phyloP scores from a whole-genome alignment of 2,329 filamentous ascomycete species.

The Fusarium sp. region DNA sequence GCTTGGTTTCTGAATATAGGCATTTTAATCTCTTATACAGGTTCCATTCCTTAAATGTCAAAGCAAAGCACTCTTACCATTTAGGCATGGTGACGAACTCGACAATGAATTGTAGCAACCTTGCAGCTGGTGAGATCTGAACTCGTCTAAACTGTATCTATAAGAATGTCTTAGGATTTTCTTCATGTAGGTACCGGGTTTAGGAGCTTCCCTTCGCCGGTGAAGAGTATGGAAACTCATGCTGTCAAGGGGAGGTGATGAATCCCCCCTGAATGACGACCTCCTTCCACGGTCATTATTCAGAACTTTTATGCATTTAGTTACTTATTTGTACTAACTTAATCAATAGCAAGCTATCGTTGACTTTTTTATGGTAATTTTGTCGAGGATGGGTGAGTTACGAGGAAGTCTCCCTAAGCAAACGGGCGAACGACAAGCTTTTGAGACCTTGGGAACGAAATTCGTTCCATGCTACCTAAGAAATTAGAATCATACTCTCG shows the following conservation, averaged over 20 bases:
- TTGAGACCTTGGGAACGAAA: not conserved
- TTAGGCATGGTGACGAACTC: not conserved
- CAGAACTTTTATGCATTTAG: too few relatives aligned
- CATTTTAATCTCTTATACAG: not conserved
- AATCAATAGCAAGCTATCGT: not conserved
- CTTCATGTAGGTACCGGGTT: not conserved
- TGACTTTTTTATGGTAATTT: too few relatives aligned
- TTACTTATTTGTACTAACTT: not conserved
- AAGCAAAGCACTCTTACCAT: not conserved
- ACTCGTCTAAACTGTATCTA: not conserved
- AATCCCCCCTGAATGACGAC: not conserved
- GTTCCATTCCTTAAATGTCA: not conserved
- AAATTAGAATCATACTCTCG: too few relatives aligned
- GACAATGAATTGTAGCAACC: not conserved
- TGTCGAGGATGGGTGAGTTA: not conserved
- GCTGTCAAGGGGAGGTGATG: not conserved
- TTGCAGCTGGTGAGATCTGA: not conserved
- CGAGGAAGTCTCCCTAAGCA: not conserved
- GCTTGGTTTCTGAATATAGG: not conserved
- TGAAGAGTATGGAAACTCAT: not conserved
- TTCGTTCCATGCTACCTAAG: not conserved
- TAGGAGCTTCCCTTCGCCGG: not conserved
- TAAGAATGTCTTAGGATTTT: not conserved
- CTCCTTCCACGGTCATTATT: not conserved
- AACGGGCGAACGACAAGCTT: not conserved